These are phyloP conservation scores for Penicillium concentricum DNA, from an alignment of 2,329 filamentous ascomycete genomes.

Conservation along the genomic window DNA sequence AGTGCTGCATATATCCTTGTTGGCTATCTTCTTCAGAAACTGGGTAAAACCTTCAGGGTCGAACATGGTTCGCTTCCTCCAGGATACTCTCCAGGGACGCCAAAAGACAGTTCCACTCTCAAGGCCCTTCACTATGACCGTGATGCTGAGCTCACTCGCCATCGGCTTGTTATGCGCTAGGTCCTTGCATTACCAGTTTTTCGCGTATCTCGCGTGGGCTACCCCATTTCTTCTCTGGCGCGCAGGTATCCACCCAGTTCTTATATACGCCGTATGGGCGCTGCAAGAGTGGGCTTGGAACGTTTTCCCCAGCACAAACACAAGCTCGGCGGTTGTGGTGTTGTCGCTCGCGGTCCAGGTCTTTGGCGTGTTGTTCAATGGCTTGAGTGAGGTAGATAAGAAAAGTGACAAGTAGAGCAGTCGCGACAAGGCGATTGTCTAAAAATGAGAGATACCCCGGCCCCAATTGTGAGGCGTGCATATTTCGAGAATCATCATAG, in stretches of 20 bases:
- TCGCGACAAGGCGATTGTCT: conserved; percentile 20
- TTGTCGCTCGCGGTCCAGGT: conserved; percentile 67
- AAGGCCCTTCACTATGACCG: conserved; percentile 71
- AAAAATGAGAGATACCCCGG: conserved; percentile 18
- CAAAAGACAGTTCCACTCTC: conserved; percentile 61
- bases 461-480: background rate
- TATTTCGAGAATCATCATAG: background rate
- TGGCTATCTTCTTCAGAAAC: conserved; percentile 63
- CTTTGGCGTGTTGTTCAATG: conserved; percentile 56
- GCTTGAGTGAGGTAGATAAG: conserved; percentile 24
- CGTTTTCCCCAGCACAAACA: conserved; percentile 75
- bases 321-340: conserved; percentile 68
- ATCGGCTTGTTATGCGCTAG: conserved; percentile 83
- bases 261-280: conserved; percentile 69
- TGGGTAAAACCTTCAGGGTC: conserved; percentile 72
- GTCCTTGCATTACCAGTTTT: conserved; percentile 94
- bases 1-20: conserved; percentile 61
- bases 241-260: conserved; percentile 64
- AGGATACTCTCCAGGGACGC: conserved; percentile 52
- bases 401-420: conserved; percentile 16
- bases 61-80: conserved; percentile 56
- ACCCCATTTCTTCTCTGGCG: conserved; percentile 86
- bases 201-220: conserved; percentile 84
- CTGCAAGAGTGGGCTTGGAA: conserved; percentile 94
- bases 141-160: conserved; percentile 71